These are phyloP conservation scores for Apophysomyces elegans DNA, from an alignment of 371 early-diverging fungal species.

Conservation along the genomic window DNA sequence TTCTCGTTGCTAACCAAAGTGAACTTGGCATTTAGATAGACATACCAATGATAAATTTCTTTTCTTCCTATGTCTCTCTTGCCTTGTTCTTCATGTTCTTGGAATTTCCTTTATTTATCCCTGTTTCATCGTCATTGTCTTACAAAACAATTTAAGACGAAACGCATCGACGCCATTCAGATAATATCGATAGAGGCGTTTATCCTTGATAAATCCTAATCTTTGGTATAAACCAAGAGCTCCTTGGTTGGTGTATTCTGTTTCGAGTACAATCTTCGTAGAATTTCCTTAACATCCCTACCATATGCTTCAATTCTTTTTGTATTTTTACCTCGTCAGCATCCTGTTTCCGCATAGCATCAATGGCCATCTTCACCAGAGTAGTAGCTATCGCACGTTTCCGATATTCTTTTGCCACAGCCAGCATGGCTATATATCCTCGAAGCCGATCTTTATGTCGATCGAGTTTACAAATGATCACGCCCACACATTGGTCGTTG, in stretches of 20 bases:
- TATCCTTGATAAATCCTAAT: conserved; percentile 94
- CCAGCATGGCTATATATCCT: conserved; percentile 98
- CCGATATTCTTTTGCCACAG: conserved; percentile 79
- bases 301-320: background rate
- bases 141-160: conserved; percentile 79
- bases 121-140: conserved; percentile 43
- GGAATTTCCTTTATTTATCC: background rate
- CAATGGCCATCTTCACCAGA: conserved; percentile 75
- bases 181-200: conserved; percentile 90
- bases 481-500: conserved; percentile 74
- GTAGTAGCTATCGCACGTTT: conserved; percentile 80
- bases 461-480: conserved; percentile 91
- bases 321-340: conserved; percentile 81
- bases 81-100: background rate
- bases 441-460: conserved; percentile 69
- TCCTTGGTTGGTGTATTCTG: conserved; percentile 87
- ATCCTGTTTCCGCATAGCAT: conserved; percentile 72
- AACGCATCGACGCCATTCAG: conserved; percentile 94
- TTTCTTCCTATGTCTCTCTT: background rate
- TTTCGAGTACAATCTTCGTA: conserved; percentile 83
- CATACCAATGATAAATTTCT: background rate
- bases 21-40: conserved; percentile 7
- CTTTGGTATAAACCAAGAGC: conserved; percentile 89
- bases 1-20: conserved; percentile 10
- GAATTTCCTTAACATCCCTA: background rate